phyloP scores from a whole-genome alignment of 805 yeast genomes.

The Metschnikowia hibisci region DNA sequence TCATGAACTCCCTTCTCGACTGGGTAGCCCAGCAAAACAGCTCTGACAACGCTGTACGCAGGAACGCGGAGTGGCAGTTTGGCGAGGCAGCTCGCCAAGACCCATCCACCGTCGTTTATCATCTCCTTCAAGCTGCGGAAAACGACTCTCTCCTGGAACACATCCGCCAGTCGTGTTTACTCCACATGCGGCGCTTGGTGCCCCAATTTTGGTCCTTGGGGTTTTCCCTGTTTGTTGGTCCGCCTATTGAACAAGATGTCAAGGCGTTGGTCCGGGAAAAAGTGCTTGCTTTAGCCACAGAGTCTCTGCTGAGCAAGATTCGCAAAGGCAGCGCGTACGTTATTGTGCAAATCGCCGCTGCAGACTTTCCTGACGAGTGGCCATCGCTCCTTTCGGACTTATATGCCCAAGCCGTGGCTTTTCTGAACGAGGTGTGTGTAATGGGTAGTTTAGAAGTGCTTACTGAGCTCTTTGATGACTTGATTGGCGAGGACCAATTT shows the following conservation, averaged over 20 bases:
- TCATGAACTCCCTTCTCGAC: not conserved
- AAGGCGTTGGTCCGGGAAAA: constrained; percentile 50
- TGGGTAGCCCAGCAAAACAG: constrained; percentile 29
- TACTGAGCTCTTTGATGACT: constrained; percentile 79
- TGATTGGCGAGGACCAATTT: constrained; percentile 82
- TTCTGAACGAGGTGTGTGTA: constrained; percentile 28
- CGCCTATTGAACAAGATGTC: constrained; percentile 50
- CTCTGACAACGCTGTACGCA: constrained; percentile 51
- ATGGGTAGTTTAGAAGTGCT: constrained; percentile 58
- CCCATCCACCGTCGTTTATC: constrained; percentile 45
- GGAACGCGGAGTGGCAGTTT: constrained; percentile 50
- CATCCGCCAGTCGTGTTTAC: constrained; percentile 57
- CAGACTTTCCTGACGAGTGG: constrained; percentile 97
- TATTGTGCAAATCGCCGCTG: constrained; percentile 78
- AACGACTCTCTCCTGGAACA: constrained; percentile 26
- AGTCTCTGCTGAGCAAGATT: constrained; percentile 51
- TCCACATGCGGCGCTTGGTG: constrained; percentile 64
- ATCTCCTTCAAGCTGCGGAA: constrained; percentile 42
- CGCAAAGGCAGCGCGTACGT: constrained; percentile 67
- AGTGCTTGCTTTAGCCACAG: constrained; percentile 46
- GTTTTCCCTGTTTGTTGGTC: constrained; percentile 69
- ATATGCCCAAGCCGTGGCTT: constrained; percentile 38
- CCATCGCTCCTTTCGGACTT: constrained; percentile 58
- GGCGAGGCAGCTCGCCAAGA: constrained; percentile 38
- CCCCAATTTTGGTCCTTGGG: constrained; percentile 82